Base-by-base conservation (phyloP, 108 stramenopile species). In the Schizochytrium sp. region DNA sequence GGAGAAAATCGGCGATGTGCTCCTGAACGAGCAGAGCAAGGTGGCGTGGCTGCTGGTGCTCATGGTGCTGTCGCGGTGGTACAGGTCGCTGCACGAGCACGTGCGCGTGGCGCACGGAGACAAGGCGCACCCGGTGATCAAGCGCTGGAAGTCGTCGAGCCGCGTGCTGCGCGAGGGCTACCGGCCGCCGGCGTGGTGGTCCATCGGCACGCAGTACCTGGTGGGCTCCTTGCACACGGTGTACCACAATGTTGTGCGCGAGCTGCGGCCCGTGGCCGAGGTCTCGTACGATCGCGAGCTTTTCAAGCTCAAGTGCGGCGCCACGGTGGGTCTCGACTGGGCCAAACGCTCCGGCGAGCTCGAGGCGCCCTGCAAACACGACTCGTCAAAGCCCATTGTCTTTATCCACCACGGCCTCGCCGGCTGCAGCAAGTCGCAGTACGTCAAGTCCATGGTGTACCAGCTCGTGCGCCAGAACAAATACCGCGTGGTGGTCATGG, bases 331-430 rank as follows among this genome's bases (percentile, higher is more conserved):
- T 16, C 76, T 83, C 25, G 76, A 83, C 51, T 83, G 76, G 76
- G 76, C 51, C 48, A 83, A 47, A 12, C 48, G 76, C n/a, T 83
- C 48, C 51, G 76, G 76, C 28, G 76, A 83, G 48, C 45, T 83
- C 48, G 51, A 83, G 76, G 76, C 76, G 10, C 48, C 76, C 28
- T 47, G 51, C 51, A 47, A 53, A 23, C 48, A 83, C 28, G 76
- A 83, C 51, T 47, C 76, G 28, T 83, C 76, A 87, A 72, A 58
- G 83, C 72, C 28, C 58, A 57, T 69, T 8, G 0, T 89, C 41
- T 18, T 89, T 25, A 19, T 89, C 8, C 89, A 88, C 16, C 89
- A 89, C 48, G 89, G 89, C 41, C 87, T 89, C 21, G 57, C 83
- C n/a, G 89, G 89, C 58, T 89, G 89, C 58, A 87, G 87, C 19